phyloP scores from a whole-genome alignment of 208 protist species.

The Leishmania major region DNA sequence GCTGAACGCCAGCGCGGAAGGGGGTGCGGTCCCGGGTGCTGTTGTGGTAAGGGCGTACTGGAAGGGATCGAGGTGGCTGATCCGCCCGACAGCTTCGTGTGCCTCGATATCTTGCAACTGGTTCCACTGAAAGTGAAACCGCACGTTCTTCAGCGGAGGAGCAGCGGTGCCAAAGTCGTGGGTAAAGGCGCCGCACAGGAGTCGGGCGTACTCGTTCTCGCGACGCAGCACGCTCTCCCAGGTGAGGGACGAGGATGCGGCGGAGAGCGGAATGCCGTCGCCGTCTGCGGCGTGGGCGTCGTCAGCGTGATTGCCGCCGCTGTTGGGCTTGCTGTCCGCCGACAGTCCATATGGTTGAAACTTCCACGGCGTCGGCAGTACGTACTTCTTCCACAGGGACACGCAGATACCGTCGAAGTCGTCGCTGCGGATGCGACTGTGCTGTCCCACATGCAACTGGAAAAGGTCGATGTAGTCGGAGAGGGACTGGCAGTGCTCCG shows the following conservation, averaged over 20 bases:
- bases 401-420: slow-evolving; percentile 69
- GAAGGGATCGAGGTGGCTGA: slow-evolving; percentile 35
- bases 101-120: slow-evolving; percentile 69
- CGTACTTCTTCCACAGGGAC: slow-evolving; percentile 61
- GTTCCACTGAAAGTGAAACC: slow-evolving; percentile 72
- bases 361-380: slow-evolving; percentile 54
- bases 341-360: slow-evolving; percentile 35
- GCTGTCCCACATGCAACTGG: slow-evolving; percentile 69
- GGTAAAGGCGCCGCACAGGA: slow-evolving; percentile 43
- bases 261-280: background rate
- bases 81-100: slow-evolving; percentile 34
- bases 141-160: slow-evolving; percentile 52
- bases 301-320: background rate
- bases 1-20: background rate
- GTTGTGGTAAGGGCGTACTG: slow-evolving; percentile 10
- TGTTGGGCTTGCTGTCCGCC: background rate
- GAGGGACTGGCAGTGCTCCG: slow-evolving; percentile 45
- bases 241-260: slow-evolving; percentile 14
- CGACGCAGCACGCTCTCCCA: slow-evolving; percentile 58
- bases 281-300: background rate
- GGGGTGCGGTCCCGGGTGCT: background rate
- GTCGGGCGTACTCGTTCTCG: slow-evolving; percentile 55
- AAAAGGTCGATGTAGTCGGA: slow-evolving; percentile 74
- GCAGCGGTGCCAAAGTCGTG: slow-evolving; percentile 64
- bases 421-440: slow-evolving; percentile 61